These are phyloP conservation scores for Cladosporium sp. DNA, from an alignment of 2,329 filamentous ascomycete genomes.

Conservation along the genomic window DNA sequence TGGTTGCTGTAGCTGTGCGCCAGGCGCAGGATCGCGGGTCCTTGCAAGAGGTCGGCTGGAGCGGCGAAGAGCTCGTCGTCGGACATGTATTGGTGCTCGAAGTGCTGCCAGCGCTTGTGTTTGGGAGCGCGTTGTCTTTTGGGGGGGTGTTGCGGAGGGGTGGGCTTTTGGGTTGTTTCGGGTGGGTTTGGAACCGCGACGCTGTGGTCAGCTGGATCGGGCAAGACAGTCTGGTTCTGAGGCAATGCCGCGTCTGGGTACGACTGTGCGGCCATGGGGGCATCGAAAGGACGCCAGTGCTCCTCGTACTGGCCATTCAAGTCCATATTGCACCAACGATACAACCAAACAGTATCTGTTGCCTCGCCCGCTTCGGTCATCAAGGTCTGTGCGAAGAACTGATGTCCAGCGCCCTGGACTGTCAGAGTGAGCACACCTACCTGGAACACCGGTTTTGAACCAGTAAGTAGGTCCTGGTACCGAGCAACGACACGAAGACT, in stretches of 20 bases:
- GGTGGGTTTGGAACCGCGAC: background rate
- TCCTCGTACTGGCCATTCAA: conserved; percentile 17
- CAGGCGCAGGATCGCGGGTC: conserved; percentile 21
- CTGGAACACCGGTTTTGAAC: conserved; percentile 14
- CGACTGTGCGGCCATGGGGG: background rate
- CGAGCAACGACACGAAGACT: conserved; percentile 5
- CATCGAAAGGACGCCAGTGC: conserved; percentile 22
- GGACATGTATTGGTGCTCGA: conserved; percentile 1
- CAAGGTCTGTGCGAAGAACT: conserved; percentile 15
- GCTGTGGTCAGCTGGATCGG: background rate
- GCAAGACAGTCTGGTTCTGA: background rate
- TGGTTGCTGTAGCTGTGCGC: conserved; percentile 24
- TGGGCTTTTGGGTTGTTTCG: background rate
- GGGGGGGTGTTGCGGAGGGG: background rate
- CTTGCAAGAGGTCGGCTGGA: conserved; percentile 11
- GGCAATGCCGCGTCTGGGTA: background rate
- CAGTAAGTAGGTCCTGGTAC: background rate
- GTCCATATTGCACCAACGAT: conserved; percentile 14
- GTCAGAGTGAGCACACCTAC: conserved; percentile 17
- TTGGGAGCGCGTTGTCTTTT: background rate
- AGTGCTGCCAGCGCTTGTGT: background rate
- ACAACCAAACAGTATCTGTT: conserved; percentile 25
- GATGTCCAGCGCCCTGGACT: background rate
- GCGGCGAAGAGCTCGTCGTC: conserved; percentile 21
- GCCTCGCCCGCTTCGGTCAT: background rate